Evolutionary conservation across 306 rosid genomes (phyloP).

Genomic region (Oxytropis ochrocephala): DNA sequence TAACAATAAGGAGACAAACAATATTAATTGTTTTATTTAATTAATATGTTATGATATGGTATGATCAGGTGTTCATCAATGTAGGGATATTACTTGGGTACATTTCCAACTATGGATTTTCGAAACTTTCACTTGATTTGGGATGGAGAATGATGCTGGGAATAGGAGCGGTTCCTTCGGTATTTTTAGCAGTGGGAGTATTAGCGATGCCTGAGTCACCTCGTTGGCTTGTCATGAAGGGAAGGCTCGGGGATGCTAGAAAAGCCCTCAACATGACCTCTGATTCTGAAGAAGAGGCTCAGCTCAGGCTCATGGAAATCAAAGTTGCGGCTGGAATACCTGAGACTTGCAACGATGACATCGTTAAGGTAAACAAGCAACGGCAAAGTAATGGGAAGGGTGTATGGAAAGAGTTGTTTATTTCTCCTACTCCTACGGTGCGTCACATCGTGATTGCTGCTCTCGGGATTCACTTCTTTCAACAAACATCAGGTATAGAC

Average conservation of each 20-base stretch:
- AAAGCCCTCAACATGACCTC: conserved; percentile 61
- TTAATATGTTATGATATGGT: neutral
- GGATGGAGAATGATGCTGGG: conserved; percentile 92
- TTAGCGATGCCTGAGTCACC: conserved; percentile 88
- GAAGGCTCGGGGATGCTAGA: conserved; percentile 61
- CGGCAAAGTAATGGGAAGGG: conserved; percentile 29
- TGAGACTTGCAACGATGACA: conserved; percentile 39
- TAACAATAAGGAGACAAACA: neutral
- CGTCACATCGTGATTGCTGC: conserved; percentile 65
- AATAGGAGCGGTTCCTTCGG: conserved; percentile 59
- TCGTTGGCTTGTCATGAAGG: conserved; percentile 80
- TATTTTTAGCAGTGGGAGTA: conserved; percentile 40
- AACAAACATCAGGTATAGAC: conserved; percentile 74
- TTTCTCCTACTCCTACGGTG: conserved; percentile 61
- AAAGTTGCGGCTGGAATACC: conserved; percentile 77
- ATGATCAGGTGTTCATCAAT: conserved; percentile 57
- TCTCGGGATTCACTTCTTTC: conserved; percentile 78
- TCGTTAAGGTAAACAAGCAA: conserved; percentile 35
- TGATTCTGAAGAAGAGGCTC: conserved; percentile 50
- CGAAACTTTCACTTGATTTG: conserved; percentile 36
- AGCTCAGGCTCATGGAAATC: conserved; percentile 52
- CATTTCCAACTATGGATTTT: conserved; percentile 67
- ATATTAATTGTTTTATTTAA: neutral
- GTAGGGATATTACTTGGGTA: conserved; percentile 71
- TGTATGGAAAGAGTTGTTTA: conserved; percentile 60